These are phyloP conservation scores for Lomentospora prolificans DNA, from an alignment of 2,329 filamentous ascomycete species.

Conservation along the genomic window DNA sequence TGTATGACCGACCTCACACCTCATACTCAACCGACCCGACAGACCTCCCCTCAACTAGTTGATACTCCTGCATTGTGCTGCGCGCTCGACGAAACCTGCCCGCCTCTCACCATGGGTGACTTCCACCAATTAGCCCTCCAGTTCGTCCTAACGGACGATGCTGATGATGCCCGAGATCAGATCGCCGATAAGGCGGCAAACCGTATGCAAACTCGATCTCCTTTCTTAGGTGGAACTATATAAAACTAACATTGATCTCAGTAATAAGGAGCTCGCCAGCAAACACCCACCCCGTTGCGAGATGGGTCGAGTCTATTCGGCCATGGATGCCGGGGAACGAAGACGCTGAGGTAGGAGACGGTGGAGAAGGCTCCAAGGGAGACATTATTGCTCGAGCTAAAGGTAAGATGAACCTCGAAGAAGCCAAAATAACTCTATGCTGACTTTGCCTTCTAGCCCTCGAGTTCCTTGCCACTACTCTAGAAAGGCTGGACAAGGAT, in stretches of 20 bases:
- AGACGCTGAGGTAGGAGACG: slow-evolving; percentile 23
- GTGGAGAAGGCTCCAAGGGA: slow-evolving; percentile 31
- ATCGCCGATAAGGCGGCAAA: slow-evolving; percentile 36
- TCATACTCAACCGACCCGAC: not conserved
- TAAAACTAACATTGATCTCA: not conserved
- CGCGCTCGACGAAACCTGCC: no score
- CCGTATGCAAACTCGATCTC: slow-evolving; percentile 18
- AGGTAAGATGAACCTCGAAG: slow-evolving; percentile 21
- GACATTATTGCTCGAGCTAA: slow-evolving; percentile 45
- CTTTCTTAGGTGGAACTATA: not conserved
- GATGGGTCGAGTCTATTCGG: slow-evolving; percentile 46
- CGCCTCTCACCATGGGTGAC: slow-evolving; percentile 33
- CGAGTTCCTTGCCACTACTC: slow-evolving; percentile 45
- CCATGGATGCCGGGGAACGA: slow-evolving; percentile 40
- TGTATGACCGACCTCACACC: slow-evolving; percentile 2
- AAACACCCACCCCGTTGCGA: slow-evolving; percentile 35
- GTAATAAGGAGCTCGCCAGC: slow-evolving; percentile 31
- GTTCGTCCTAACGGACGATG: slow-evolving; percentile 43
- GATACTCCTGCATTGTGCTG: no score
- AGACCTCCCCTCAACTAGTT: not conserved
- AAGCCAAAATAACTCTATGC: not conserved
- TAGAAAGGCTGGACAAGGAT: slow-evolving; percentile 35
- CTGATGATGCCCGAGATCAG: slow-evolving; percentile 25
- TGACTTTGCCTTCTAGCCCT: slow-evolving; percentile 29
- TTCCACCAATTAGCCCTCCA: slow-evolving; percentile 43